Evolutionary conservation across 768 basidiomycete genomes (phyloP).

Genomic region (Tricholoma terreum): DNA sequence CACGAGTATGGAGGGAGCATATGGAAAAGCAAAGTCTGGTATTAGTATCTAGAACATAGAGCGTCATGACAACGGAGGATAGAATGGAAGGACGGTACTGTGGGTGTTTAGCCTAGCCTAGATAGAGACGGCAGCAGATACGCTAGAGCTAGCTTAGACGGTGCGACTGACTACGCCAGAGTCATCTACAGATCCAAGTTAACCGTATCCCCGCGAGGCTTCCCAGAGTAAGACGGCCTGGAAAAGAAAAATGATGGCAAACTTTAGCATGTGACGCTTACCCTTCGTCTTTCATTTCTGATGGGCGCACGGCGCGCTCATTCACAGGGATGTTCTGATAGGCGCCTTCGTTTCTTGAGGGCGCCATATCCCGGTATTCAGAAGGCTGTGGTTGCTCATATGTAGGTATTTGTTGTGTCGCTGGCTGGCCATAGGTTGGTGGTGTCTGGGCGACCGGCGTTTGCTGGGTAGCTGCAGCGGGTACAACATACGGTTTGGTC

Average conservation of each 20-base stretch:
- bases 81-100: conserved; percentile 71
- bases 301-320: conserved; percentile 72
- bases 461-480: conserved; percentile 16
- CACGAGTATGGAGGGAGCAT: conserved; percentile 28
- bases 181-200: conserved; percentile 40
- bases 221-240: conserved; percentile 28
- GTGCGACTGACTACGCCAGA: conserved; percentile 59
- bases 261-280: conserved; percentile 52
- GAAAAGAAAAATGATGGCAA: conserved; percentile 18
- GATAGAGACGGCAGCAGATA: conserved; percentile 61
- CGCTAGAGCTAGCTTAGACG: conserved; percentile 74
- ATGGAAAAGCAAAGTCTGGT: conserved; percentile 56
- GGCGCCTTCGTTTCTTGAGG: conserved; percentile 34
- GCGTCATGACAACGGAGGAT: conserved; percentile 58
- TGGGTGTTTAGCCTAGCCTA: conserved; percentile 76
- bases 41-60: conserved; percentile 82
- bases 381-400: conserved; percentile 62
- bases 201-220: conserved; percentile 3
- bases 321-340: conserved; percentile 44
- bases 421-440: conserved; percentile 24
- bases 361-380: conserved; percentile 45
- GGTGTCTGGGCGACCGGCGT: conserved; percentile 16
- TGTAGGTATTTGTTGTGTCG: conserved; percentile 74
- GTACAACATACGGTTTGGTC: conserved; percentile 14
- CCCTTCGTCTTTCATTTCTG: conserved; percentile 99